phyloP scores from a whole-genome alignment of 306 rosid genomes.

The Urtica urens region DNA sequence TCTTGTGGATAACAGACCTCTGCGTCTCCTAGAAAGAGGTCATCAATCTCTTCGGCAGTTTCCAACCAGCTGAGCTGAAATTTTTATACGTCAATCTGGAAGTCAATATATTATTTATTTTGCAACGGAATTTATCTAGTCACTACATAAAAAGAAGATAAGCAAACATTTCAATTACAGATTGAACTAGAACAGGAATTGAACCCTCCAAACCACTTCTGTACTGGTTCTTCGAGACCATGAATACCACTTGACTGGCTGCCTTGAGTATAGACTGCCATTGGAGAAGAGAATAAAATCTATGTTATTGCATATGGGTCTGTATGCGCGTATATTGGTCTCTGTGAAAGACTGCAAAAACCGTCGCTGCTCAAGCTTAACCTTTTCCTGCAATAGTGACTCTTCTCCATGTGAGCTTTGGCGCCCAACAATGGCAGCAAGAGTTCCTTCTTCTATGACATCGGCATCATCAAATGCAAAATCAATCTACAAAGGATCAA shows the following conservation, averaged over 20 bases:
- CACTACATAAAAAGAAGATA: background rate
- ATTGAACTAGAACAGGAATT: constrained; percentile 69
- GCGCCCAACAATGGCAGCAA: constrained; percentile 59
- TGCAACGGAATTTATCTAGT: background rate
- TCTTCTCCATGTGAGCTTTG: constrained; percentile 44
- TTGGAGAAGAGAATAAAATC: background rate
- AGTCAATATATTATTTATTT: constrained; percentile 3
- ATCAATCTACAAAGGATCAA: constrained; percentile 63
- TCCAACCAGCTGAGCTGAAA: constrained; percentile 72
- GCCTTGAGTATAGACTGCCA: constrained; percentile 56
- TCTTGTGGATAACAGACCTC: constrained; percentile 38
- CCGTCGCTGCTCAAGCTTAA: constrained; percentile 6
- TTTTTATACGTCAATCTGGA: constrained; percentile 19
- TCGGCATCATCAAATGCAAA: constrained; percentile 93
- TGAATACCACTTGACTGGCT: constrained; percentile 48
- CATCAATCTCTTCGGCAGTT: constrained; percentile 82
- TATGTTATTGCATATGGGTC: background rate
- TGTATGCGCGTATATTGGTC: background rate
- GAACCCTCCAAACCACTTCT: constrained; percentile 67
- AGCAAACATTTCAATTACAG: constrained; percentile 33
- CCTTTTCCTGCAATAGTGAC: constrained; percentile 74
- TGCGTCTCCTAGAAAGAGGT: constrained; percentile 75
- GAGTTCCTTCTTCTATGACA: constrained; percentile 72
- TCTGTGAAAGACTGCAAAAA: background rate
- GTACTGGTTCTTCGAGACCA: constrained; percentile 62